A percentile compares a stretch with the other conserved stretches of the same genome.
Evolutionary conservation across 148 eudicot species (phyloP).

Genomic region (Arctostaphylos glauca): DNA sequence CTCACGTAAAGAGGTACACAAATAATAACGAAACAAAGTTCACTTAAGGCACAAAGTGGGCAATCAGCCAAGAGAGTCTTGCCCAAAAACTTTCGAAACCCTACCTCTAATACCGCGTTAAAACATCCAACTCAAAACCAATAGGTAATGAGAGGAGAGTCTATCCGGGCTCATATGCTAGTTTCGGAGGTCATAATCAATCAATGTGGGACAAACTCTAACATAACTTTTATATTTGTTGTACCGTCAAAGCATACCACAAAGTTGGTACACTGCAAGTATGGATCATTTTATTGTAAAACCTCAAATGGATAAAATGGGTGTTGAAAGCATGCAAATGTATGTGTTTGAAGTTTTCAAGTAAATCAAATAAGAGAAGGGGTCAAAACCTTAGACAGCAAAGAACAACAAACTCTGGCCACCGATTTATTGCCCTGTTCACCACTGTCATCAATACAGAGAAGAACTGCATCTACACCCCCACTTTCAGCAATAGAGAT

Average conservation of each 20-base stretch:
- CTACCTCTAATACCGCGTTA: too few species aligned
- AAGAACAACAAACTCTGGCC: conserved; percentile 69
- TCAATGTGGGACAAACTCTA: not conserved
- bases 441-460: conserved; percentile 77
- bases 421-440: conserved; percentile 58
- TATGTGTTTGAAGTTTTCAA: too few species aligned
- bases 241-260: not conserved
- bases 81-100: too few species aligned
- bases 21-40: too few species aligned
- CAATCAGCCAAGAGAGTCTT: too few species aligned
- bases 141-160: too few species aligned
- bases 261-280: not conserved
- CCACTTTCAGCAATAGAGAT: conserved; percentile 76
- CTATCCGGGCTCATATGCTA: too few species aligned
- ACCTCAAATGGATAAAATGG: not conserved
- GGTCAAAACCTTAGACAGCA: conserved; percentile 66
- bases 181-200: too few species aligned
- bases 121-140: too few species aligned
- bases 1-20: too few species aligned
- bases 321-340: not conserved
- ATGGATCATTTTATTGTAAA: not conserved
- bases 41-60: too few species aligned
- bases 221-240: not conserved
- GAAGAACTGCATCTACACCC: conserved; percentile 79
- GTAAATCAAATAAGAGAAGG: not conserved